Conservation (phyloP, 768 basidiomycete species). For the Boletus subparvulus region DNA sequence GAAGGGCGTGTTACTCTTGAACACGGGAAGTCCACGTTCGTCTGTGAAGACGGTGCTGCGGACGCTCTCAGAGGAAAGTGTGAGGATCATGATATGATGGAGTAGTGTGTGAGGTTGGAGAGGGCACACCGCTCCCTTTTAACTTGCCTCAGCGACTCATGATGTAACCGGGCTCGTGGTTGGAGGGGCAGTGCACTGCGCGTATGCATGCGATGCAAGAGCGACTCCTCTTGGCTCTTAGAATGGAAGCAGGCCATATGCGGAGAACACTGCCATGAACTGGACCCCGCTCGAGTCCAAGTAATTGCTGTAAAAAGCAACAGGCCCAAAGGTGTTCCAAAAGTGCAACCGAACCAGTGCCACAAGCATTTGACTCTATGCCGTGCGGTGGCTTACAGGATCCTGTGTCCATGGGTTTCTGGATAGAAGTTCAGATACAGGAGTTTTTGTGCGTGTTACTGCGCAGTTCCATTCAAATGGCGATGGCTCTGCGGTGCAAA, state of each 20-base stretch:
- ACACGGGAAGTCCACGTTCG: slow-evolving; percentile 25
- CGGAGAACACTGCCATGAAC: background rate
- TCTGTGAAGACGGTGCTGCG: slow-evolving; percentile 30
- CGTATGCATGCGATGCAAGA: background rate
- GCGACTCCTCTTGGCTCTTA: background rate
- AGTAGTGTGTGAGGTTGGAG: background rate
- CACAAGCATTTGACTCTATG: background rate
- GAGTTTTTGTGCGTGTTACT: background rate
- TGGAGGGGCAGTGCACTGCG: background rate
- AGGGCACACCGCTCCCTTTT: background rate
- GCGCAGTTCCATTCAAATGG: background rate
- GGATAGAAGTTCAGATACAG: background rate
- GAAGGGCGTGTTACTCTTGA: slow-evolving; percentile 28
- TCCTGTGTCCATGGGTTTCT: background rate
- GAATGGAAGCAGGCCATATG: background rate
- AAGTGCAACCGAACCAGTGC: background rate
- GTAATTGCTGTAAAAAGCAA: background rate
- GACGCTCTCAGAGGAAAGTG: slow-evolving; percentile 25
- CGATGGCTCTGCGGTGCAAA: background rate
- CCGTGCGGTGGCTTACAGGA: background rate
- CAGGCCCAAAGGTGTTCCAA: background rate
- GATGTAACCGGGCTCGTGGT: background rate
- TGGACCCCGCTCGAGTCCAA: background rate
- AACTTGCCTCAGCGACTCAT: background rate
- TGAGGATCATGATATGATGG: slow-evolving; percentile 22